Evolutionary conservation across 768 basidiomycete genomes (phyloP), one percentile per base, ranked within the genome.

Genomic region (Termitomyces sp.): DNA sequence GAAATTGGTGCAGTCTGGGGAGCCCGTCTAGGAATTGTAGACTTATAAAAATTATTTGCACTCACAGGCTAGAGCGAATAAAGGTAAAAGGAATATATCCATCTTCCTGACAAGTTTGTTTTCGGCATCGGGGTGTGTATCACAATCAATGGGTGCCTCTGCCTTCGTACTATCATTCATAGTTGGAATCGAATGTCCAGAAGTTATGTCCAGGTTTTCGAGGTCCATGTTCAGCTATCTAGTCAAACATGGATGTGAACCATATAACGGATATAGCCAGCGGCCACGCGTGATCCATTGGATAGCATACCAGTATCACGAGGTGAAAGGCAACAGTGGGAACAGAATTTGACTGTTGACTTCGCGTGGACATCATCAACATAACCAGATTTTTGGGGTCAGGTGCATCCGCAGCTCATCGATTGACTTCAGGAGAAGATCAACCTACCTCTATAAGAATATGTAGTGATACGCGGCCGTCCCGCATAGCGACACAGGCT

Each of bases 81-180:
- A 49, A 14, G 75, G 75, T 35, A 76, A 49, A 28, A 76, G 68
- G 43, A 56, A 54, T 2, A 63, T 43, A 62, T 76, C 75, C 31
- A 77, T 58, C 57, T 75, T 76, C 52, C 67, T 65, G 19, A 77
- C 63, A 17, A 76, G 69, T 1, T 63, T 65, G 26, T 59, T 68
- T 59, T 76, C 75, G 23, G 73, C 73, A 42, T 68, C 65, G 0
- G 63, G 51, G 44, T 64, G 49, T 21, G 65, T 62, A 26, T 44
- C 19, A 41, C 49, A 15, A 21, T 49, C 45, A n/a, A 31, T 35
- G 5, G 28, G 21, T 8, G 48, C 28, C 38, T 46, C 23, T 28
- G 55, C 12, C 28, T 47, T 46, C 12, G 37, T 10, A 33, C 31
- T 26, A 1, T 56, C 9, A n/a, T 46, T 30, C 9, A 48, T 30